phyloP scores from a whole-genome alignment of 2,329 filamentous ascomycete species.

The Talaromyces marneffei region DNA sequence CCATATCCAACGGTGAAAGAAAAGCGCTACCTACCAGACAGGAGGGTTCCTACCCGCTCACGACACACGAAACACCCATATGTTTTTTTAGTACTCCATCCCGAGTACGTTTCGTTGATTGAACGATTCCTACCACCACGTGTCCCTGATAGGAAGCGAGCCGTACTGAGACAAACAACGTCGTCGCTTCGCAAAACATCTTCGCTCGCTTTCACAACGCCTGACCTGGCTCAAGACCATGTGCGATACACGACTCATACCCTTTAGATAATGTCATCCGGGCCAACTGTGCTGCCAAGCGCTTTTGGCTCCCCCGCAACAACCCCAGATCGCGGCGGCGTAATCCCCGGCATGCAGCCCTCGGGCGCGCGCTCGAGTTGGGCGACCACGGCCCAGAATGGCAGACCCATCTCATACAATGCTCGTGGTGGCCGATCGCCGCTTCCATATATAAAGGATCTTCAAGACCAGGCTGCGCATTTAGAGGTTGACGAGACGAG shows the following conservation, averaged over 20 bases:
- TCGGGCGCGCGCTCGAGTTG: constrained; percentile 22
- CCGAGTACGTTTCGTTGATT: neutral
- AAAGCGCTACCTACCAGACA: neutral
- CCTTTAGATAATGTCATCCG: constrained; percentile 31
- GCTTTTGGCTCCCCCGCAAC: constrained; percentile 27
- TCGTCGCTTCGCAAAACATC: neutral
- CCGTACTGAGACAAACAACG: neutral
- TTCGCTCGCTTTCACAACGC: neutral
- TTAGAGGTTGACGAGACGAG: constrained; percentile 29
- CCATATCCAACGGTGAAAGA: neutral
- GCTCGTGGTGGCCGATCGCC: constrained; percentile 21
- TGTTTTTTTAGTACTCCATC: neutral
- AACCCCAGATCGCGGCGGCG: constrained; percentile 26
- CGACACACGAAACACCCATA: neutral
- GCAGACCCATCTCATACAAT: constrained; percentile 9
- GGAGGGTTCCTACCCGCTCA: neutral
- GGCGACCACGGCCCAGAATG: constrained; percentile 13
- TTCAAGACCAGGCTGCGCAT: constrained; percentile 34
- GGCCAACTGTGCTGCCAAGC: constrained; percentile 35
- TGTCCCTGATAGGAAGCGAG: constrained; percentile 8
- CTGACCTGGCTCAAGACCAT: constrained; percentile 19
- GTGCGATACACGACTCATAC: constrained; percentile 17
- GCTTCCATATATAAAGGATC: constrained; percentile 37
- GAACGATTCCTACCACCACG: constrained; percentile 2
- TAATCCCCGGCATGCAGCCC: constrained; percentile 25